Evolutionary conservation across 176 grass and related monocot genomes (phyloP), one percentile per base, ranked within the genome.

Genomic region (Rhynchospora tenuis): DNA sequence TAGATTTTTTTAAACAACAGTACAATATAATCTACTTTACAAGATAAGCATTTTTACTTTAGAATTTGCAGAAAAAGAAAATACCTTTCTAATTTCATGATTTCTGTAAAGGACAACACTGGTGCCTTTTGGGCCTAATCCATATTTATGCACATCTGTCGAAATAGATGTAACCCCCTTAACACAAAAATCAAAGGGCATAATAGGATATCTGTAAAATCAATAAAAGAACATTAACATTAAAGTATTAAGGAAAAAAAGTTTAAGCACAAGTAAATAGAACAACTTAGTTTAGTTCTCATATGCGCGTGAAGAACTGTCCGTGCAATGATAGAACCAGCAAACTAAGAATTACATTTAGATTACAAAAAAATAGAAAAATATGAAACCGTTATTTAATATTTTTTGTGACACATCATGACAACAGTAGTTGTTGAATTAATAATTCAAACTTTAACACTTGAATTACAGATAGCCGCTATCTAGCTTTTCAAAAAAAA

Each of bases 81-180:
- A 17, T 87, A 95, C 96, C 93, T 99, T 99, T 90, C 96, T 95
- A 82, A 95, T 95, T 83, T 93, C 91, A 91, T 93, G 96, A 85
- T 99, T 99, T 86, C 91, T 89, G 81, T 99, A 99, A 26, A 99
- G 86, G 73, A 99, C 93, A 72, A 95, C 70, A 63, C 96, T 93
- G 62, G 96, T 99, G 79, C 96, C 96, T 87, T 99, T 99, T 31
- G 96, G 96, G 31, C 79, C 96, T 90, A 98, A 90, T 77, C 96
- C 96, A 63, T 95, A 98, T 87, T 98, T 98, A 84, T 98, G 93
- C 81, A 98, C 96, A 91, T 98, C 96, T 28, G 88, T 88, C 27
- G 96, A 98, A 64, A 98, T 98, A 29, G 96, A 95, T 1, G 96
- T 98, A 88, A 98, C 93, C 81, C 96, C 96, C 83, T 93, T 95